Evolutionary conservation across 306 rosid genomes (phyloP).

Genomic region (Castanopsis chinensis): DNA sequence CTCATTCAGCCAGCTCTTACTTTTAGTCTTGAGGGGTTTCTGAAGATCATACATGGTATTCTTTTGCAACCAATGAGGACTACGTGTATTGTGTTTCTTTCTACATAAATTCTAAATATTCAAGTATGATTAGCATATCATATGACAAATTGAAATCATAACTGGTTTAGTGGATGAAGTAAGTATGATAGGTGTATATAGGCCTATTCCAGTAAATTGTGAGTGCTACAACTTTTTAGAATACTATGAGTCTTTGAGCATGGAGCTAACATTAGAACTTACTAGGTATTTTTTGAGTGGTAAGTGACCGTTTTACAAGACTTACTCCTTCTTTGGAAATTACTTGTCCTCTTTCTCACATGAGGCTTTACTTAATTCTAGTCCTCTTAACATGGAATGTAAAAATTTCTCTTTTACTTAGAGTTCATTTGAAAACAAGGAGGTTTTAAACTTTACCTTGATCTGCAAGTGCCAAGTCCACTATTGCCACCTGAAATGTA

Average conservation of each 20-base stretch:
- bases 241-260: too few relatives aligned
- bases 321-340: neutral
- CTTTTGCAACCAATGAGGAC: neutral
- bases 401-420: neutral
- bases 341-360: neutral
- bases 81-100: too few relatives aligned
- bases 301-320: too few relatives aligned
- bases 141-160: neutral
- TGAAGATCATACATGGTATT: neutral
- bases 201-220: too few relatives aligned
- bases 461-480: too few relatives aligned
- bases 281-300: too few relatives aligned
- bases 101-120: too few relatives aligned
- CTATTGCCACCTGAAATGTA: neutral
- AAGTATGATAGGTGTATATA: neutral
- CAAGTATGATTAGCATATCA: too few relatives aligned
- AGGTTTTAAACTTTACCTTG: neutral
- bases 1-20: slow-evolving; percentile 24
- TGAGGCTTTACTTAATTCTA: neutral
- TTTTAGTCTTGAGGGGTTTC: neutral
- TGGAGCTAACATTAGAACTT: too few relatives aligned
- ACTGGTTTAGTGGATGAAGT: neutral
- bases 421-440: neutral
- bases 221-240: too few relatives aligned
- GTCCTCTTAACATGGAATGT: neutral